Evolutionary conservation across 2,329 filamentous ascomycete species (phyloP), one percentile per base, ranked within the genome.

Genomic region (Fusarium sp.): DNA sequence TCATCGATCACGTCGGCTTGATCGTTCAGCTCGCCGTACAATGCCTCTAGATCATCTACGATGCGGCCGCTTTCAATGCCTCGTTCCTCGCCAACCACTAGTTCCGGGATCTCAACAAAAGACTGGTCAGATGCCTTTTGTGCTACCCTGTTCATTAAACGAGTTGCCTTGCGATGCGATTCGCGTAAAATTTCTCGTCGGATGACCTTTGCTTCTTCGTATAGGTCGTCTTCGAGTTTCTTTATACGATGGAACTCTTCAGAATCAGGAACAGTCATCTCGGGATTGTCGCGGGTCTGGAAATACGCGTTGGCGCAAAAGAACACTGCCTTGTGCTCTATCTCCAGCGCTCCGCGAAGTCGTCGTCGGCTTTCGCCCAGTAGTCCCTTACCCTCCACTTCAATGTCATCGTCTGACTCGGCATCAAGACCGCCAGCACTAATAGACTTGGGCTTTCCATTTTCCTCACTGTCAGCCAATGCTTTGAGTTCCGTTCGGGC

Each of bases 251-350:
- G 78, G 69, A 88, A 93, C 13, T 89, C 84, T 1, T 88, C 86
- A 0, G 91, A 91, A 6, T 87, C 86, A 1, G 88, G 86, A 22
- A 79, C 72, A 0, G 88, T 92, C 67, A 89, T 78, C 2, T 85
- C 80, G 40, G 84, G 75, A 53, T 93, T 86, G 1, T 86, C 85
- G 71, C 93, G 95, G 60, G 96, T 90, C 71, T 97, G 92, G 71
- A 88, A 97, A 66, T 89, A 88, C 0, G 88, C 90, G 67, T 93
- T 97, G 12, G 89, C 92, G 25, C 89, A 89, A 72, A 96, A 97
- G 77, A 97, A 97, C 1, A 87, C 82, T 28, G 90, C 92, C 64
- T 89, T 88, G 73, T 97, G 94, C 59, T 94, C 85, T 39, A 96
- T 76, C 72, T 96, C 92, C 15, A 97, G 79, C 3, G 91, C 88